Conservation (phyloP, 2,329 filamentous ascomycete species). For the Cladophialophora carrionii region DNA sequence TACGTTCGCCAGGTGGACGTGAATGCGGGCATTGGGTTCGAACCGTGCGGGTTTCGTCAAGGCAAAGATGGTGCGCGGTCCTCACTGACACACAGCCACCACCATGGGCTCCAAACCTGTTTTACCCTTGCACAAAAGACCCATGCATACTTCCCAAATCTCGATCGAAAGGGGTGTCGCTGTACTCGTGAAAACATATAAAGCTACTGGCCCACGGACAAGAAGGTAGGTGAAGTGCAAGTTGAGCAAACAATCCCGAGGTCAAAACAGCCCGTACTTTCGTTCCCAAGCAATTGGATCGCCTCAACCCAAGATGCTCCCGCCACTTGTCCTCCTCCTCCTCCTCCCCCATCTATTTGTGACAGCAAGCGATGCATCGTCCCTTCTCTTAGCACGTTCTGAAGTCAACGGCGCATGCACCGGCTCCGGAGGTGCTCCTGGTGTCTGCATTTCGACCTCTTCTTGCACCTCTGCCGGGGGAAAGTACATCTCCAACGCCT, state of each 20-base stretch:
- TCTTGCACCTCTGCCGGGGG: conserved; percentile 47
- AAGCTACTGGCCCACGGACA: background rate
- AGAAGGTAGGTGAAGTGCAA: background rate
- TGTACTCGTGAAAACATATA: background rate
- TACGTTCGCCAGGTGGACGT: background rate
- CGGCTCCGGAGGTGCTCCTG: conserved; percentile 26
- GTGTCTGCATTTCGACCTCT: conserved; percentile 48
- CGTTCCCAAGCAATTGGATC: background rate
- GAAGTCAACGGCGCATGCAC: conserved; percentile 21
- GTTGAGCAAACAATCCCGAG: background rate
- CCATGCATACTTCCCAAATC: background rate
- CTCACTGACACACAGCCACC: background rate
- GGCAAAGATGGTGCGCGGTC: background rate
- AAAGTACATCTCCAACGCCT: conserved; percentile 44
- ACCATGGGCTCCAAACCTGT: background rate
- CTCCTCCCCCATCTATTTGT: background rate
- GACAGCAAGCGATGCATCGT: background rate
- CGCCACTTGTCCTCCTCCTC: background rate
- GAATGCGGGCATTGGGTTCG: background rate
- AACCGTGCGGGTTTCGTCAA: background rate
- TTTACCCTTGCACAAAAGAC: background rate
- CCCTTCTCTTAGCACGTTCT: conserved; percentile 10
- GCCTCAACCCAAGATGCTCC: background rate
- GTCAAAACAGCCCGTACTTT: background rate
- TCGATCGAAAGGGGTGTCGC: background rate